A percentile compares a stretch with the other conserved stretches of the same genome.
phyloP scores from a whole-genome alignment of 345 rosid species.

The Arabidopsis arenosa region DNA sequence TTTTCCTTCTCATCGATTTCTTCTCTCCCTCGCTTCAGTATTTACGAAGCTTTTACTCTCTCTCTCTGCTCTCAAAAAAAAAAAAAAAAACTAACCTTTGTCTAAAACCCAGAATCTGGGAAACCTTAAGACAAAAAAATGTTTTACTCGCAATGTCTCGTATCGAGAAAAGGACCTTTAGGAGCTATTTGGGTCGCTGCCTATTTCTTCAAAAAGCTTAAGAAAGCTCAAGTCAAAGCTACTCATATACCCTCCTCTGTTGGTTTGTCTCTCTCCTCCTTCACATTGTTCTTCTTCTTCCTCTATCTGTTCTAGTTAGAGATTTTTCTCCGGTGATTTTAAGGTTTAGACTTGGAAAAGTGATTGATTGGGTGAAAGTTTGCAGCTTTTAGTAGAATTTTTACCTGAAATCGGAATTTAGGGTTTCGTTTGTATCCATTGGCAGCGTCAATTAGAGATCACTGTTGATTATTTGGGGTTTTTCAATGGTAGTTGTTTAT shows the following conservation, averaged over 20 bases:
- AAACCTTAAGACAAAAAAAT: constrained; percentile 30
- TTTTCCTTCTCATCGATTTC: constrained; percentile 26
- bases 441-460: not conserved
- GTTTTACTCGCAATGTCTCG: constrained; percentile 66
- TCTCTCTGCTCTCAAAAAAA: not conserved
- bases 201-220: constrained; percentile 75
- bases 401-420: constrained; percentile 22
- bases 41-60: constrained; percentile 15
- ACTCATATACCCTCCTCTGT: constrained; percentile 76
- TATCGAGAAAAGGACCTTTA: constrained; percentile 69
- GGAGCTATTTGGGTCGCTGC: constrained; percentile 88
- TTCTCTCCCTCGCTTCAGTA: constrained; percentile 40
- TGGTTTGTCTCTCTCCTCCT: constrained; percentile 60
- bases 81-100: not conserved
- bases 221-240: constrained; percentile 66
- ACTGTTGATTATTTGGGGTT: not conserved
- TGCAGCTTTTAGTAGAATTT: not conserved
- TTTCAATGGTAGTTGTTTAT: not conserved
- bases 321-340: not conserved
- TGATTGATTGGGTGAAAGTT: constrained; percentile 9
- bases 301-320: not conserved
- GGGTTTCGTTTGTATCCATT: constrained; percentile 28
- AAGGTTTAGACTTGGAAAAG: constrained; percentile 22
- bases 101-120: not conserved
- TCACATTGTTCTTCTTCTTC: not conserved